phyloP scores from a whole-genome alignment of 768 basidiomycete genomes.

The Trametes meyenii region DNA sequence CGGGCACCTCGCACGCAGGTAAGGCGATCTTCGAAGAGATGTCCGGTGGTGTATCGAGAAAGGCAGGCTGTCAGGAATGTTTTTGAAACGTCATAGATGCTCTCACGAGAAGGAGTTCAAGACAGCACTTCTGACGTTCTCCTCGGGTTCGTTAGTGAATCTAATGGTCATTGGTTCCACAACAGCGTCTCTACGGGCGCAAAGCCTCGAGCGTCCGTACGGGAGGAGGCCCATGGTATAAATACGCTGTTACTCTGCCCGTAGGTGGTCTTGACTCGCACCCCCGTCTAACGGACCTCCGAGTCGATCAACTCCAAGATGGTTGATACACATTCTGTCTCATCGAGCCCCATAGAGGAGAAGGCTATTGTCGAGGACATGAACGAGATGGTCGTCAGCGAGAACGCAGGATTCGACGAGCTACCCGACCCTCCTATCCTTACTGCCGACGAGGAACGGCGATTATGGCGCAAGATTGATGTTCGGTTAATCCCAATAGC shows the following conservation, averaged over 20 bases:
- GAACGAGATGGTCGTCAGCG: not conserved
- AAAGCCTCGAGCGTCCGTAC: too few species aligned
- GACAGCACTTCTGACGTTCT: too few species aligned
- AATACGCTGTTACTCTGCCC: not conserved
- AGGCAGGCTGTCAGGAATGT: too few species aligned
- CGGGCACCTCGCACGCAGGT: too few species aligned
- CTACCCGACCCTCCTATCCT: conserved; percentile 47
- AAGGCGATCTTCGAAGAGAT: too few species aligned
- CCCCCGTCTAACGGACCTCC: not conserved
- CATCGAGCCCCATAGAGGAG: not conserved
- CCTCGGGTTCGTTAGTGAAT: too few species aligned
- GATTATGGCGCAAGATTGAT: conserved; percentile 34
- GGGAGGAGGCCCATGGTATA: too few species aligned
- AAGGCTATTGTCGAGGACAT: not conserved
- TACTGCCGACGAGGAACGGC: conserved; percentile 44
- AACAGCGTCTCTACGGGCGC: too few species aligned
- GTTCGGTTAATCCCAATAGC: conserved; percentile 34
- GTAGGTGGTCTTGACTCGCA: not conserved
- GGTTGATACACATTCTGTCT: not conserved
- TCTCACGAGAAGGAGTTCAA: too few species aligned
- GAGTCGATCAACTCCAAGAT: not conserved
- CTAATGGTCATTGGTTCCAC: too few species aligned
- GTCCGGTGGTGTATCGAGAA: too few species aligned
- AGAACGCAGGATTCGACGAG: not conserved
- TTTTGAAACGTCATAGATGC: too few species aligned